A percentile compares a stretch with the other conserved stretches of the same genome.
Conservation (phyloP, 2,329 filamentous ascomycete genomes). For the Fusarium luffae region DNA sequence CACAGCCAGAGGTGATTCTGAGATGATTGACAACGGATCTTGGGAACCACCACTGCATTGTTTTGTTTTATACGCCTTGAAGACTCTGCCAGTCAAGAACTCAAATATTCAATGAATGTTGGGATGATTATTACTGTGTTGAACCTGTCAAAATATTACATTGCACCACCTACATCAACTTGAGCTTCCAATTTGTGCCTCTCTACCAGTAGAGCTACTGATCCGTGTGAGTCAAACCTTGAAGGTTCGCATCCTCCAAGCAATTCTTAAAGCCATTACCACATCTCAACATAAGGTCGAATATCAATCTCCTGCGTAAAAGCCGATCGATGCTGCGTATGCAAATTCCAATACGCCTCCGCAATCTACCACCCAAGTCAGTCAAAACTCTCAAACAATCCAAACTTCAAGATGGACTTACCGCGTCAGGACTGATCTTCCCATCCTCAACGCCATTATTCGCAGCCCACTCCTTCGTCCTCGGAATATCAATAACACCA, state of each 20-base stretch:
- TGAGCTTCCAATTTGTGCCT: too few species aligned
- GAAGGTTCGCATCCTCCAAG: too few species aligned
- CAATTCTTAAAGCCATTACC: slow-evolving; percentile 58
- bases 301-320: slow-evolving; percentile 88
- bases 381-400: not conserved
- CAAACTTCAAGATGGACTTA: slow-evolving; percentile 56
- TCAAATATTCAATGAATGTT: too few species aligned
- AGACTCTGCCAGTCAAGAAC: too few species aligned
- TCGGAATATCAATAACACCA: slow-evolving; percentile 84
- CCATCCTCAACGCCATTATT: slow-evolving; percentile 62
- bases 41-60: too few species aligned
- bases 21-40: not conserved
- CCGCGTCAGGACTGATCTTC: slow-evolving; percentile 80
- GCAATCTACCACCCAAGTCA: slow-evolving; percentile 71
- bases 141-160: too few species aligned
- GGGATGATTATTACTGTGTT: too few species aligned
- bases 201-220: too few species aligned
- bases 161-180: too few species aligned
- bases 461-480: slow-evolving; percentile 64
- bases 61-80: too few species aligned
- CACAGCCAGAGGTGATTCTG: not conserved
- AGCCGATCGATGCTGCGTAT: slow-evolving; percentile 80
- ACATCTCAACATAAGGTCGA: slow-evolving; percentile 85
- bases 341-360: slow-evolving; percentile 85
- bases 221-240: too few species aligned